Conservation (phyloP, 164 flowering plant genomes). For the Vitis vinifera region ASM3070453v1 NC_081816.1:4141501-4142000, state of each 20-base stretch:
- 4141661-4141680: conserved; percentile 39
- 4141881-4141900: too few species aligned
- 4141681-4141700: not conserved
- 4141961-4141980: too few species aligned
- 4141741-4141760: conserved; percentile 77
- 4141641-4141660: conserved; percentile 52
- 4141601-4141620: conserved; percentile 54
- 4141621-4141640: conserved; percentile 48
- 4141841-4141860: conserved; percentile 3
- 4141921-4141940: too few species aligned
- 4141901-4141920: too few species aligned
- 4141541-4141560: conserved; percentile 31
- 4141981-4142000: too few species aligned
- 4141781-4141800: conserved; percentile 55
- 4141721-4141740: not conserved
- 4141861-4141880: not conserved
- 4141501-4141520: not conserved
- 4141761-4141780: conserved; percentile 60
- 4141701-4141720: not conserved
- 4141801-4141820: conserved; percentile 66
- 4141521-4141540: conserved; percentile 9
- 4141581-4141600: conserved; percentile 62
- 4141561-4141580: conserved; percentile 19
- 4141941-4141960: too few species aligned
- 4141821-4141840: conserved; percentile 70